These are phyloP conservation scores for Boletus bicolor DNA, from an alignment of 768 basidiomycete species.

Conservation along the genomic window DNA sequence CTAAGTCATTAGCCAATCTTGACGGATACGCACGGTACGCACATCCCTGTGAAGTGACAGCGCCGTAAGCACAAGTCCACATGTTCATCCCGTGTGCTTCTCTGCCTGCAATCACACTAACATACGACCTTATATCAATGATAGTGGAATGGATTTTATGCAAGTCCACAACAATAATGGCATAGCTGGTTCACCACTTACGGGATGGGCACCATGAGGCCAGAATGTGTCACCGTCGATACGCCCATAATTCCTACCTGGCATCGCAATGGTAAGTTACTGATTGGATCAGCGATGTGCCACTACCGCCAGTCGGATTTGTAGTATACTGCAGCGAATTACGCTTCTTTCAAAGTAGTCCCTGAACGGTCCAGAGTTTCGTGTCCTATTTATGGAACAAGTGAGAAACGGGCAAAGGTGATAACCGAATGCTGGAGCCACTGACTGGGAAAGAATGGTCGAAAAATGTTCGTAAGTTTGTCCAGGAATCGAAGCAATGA, in stretches of 20 bases:
- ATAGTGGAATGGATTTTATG: background rate
- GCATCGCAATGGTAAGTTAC: background rate
- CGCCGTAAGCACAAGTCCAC: too few species aligned
- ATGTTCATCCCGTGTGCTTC: background rate
- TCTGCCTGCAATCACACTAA: background rate
- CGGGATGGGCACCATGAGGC: background rate
- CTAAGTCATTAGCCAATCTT: background rate
- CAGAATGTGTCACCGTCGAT: background rate
- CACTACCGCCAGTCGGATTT: background rate
- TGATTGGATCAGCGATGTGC: background rate
- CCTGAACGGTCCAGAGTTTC: background rate
- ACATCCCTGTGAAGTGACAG: too few species aligned
- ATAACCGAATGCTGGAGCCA: background rate
- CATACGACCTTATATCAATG: too few species aligned
- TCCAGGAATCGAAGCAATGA: background rate
- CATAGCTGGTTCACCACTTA: background rate
- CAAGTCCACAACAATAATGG: background rate
- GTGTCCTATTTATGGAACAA: background rate
- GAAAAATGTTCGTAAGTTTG: background rate
- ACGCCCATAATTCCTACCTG: too few species aligned
- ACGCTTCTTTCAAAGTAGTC: background rate
- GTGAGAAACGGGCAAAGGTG: background rate
- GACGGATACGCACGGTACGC: background rate
- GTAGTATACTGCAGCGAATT: background rate
- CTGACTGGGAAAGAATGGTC: background rate